Percentiles rank a stretch among this genome's conserved stretches.
Conservation (phyloP, 768 basidiomycete species). For the Galerina sulciceps region DNA sequence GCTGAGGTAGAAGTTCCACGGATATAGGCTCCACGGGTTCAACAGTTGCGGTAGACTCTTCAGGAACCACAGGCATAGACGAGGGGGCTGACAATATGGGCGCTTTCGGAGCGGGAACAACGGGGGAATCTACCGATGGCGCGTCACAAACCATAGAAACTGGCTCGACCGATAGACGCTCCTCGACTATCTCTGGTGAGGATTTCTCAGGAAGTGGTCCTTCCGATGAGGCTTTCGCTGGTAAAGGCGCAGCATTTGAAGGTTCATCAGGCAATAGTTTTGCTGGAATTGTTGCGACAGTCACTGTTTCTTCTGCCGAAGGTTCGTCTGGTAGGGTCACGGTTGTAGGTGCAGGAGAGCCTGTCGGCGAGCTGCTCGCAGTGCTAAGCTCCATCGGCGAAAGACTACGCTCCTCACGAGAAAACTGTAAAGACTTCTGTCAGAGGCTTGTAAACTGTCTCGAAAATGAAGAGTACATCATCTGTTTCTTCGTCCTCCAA, state of each 20-base stretch:
- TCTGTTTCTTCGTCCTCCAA: slow-evolving; percentile 17
- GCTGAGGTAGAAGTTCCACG: background rate
- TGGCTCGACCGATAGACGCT: background rate
- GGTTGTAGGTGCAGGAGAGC: slow-evolving; percentile 12
- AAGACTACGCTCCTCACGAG: slow-evolving; percentile 47
- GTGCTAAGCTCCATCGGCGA: slow-evolving; percentile 70
- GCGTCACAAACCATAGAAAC: background rate
- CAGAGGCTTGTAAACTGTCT: background rate
- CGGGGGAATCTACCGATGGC: background rate
- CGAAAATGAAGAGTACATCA: slow-evolving; percentile 16
- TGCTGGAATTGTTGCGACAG: too few relatives aligned
- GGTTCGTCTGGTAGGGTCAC: background rate
- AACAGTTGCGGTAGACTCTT: background rate
- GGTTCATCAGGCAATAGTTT: too few relatives aligned
- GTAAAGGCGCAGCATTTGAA: too few relatives aligned
- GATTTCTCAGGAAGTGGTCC: too few relatives aligned
- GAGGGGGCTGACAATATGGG: background rate
- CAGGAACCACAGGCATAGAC: background rate
- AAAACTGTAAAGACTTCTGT: slow-evolving; percentile 12
- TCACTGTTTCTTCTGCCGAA: background rate
- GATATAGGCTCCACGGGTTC: background rate
- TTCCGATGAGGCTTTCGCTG: too few relatives aligned
- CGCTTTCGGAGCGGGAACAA: background rate
- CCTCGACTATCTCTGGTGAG: too few relatives aligned
- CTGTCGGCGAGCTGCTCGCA: slow-evolving; percentile 35